Percentiles rank a stretch among this genome's conserved stretches.
phyloP scores from a whole-genome alignment of 352 stramenopile genomes.

The Phytopythium sindhum region DNA sequence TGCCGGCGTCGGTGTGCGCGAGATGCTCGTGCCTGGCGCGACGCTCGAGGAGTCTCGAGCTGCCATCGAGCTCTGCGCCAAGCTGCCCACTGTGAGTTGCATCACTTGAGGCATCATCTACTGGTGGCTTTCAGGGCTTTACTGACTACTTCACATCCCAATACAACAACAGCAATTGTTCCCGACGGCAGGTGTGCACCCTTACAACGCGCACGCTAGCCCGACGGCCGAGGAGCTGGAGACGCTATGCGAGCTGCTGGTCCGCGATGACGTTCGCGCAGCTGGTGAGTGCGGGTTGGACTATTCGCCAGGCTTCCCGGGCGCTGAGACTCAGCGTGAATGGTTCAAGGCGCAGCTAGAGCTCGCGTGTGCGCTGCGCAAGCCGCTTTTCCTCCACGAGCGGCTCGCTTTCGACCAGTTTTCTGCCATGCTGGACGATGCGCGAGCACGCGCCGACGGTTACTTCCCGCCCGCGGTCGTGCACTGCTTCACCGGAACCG shows the following conservation, averaged over 20 bases:
- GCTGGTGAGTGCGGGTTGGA: slow-evolving; percentile 83
- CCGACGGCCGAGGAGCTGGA: slow-evolving; percentile 33
- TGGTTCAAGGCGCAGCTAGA: slow-evolving; percentile 69
- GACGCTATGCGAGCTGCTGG: slow-evolving; percentile 27
- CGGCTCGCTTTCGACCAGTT: slow-evolving; percentile 76
- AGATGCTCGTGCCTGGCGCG: slow-evolving; percentile 75
- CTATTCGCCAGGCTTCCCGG: slow-evolving; percentile 63
- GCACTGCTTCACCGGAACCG: slow-evolving; percentile 90
- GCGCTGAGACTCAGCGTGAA: slow-evolving; percentile 35
- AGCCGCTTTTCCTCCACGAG: slow-evolving; percentile 84
- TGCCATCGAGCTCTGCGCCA: slow-evolving; percentile 51
- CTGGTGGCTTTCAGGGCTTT: background rate
- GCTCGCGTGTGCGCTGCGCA: slow-evolving; percentile 58
- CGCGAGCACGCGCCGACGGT: slow-evolving; percentile 25
- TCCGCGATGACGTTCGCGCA: slow-evolving; percentile 32
- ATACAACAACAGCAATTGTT: slow-evolving; percentile 31
- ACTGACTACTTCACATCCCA: background rate
- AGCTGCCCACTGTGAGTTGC: slow-evolving; percentile 29
- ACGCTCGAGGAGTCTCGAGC: slow-evolving; percentile 63
- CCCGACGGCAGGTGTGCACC: slow-evolving; percentile 72
- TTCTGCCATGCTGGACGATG: slow-evolving; percentile 59
- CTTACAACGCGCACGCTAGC: slow-evolving; percentile 57
- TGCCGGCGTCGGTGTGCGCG: slow-evolving; percentile 36
- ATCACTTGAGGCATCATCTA: background rate
- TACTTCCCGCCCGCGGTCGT: slow-evolving; percentile 68